phyloP scores from a whole-genome alignment of 2,329 filamentous ascomycete species.

The Xylariaceae sp. region DNA sequence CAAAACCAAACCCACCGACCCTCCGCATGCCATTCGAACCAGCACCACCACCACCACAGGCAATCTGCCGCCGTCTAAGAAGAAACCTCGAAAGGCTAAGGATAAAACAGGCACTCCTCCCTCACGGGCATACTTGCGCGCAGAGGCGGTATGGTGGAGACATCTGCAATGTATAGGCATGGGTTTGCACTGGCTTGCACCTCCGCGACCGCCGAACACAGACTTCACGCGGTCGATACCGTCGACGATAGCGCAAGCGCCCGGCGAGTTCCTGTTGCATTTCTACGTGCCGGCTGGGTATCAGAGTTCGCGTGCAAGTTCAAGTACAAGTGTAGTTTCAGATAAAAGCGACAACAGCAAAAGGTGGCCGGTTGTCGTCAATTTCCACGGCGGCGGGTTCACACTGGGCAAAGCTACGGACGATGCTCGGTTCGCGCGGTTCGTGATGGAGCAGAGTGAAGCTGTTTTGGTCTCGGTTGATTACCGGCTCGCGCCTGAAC shows the following conservation, averaged over 20 bases:
- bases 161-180: conserved; percentile 66
- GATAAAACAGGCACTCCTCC: conserved; percentile 28
- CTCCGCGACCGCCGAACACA: conserved; percentile 57
- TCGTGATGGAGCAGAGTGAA: conserved; percentile 48
- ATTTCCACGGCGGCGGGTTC: conserved; percentile 67
- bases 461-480: conserved; percentile 62
- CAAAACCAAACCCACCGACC: conserved; percentile 3
- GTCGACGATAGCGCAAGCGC: conserved; percentile 35
- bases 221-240: conserved; percentile 55
- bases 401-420: conserved; percentile 60
- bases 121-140: conserved; percentile 55
- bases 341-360: conserved; percentile 30
- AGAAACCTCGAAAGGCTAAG: conserved; percentile 22
- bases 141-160: conserved; percentile 64
- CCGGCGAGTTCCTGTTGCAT: conserved; percentile 36
- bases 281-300: conserved; percentile 44
- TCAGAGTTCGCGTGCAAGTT: too few relatives aligned
- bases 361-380: conserved; percentile 53
- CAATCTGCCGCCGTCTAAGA: conserved; percentile 10
- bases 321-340: too few relatives aligned
- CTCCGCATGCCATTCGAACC: too few relatives aligned
- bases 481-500: conserved; percentile 63
- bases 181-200: conserved; percentile 60
- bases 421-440: conserved; percentile 57
- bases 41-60: conserved; percentile 5